Percentiles rank a stretch among this genome's conserved stretches.
Evolutionary conservation across 768 basidiomycete genomes (phyloP).

Genomic region (Lentinula edodes): DNA sequence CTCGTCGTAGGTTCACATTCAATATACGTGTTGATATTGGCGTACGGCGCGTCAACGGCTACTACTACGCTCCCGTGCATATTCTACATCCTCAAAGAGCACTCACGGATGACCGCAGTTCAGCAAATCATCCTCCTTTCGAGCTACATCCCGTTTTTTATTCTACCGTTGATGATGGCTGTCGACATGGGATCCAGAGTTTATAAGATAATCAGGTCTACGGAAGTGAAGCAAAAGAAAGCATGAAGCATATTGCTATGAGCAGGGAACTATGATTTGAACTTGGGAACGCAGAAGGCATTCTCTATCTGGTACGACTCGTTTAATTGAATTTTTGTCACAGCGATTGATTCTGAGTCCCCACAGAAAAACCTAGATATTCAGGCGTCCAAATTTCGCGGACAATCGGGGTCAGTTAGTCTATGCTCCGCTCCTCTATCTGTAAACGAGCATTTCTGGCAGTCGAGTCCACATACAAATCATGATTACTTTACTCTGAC

Average conservation of each 20-base stretch:
- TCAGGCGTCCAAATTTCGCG: too few relatives aligned
- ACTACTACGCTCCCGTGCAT: conserved; percentile 78
- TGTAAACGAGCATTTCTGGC: too few relatives aligned
- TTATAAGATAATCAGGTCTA: neutral
- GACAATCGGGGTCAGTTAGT: too few relatives aligned
- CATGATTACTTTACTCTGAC: too few relatives aligned
- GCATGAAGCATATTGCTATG: neutral
- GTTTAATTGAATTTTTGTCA: too few relatives aligned
- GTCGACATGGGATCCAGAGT: conserved; percentile 42
- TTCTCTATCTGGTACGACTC: too few relatives aligned
- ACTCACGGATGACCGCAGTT: neutral
- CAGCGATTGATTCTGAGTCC: too few relatives aligned
- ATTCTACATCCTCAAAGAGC: conserved; percentile 45
- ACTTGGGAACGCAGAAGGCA: neutral
- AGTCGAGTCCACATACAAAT: too few relatives aligned
- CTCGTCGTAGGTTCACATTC: conserved; percentile 35
- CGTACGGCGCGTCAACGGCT: conserved; percentile 73
- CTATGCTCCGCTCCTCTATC: too few relatives aligned
- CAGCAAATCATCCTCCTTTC: conserved; percentile 43
- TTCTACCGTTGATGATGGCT: conserved; percentile 50
- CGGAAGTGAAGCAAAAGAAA: neutral
- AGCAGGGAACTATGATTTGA: neutral
- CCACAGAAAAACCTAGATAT: too few relatives aligned
- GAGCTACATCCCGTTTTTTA: conserved; percentile 56
- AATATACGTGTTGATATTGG: conserved; percentile 58